phyloP scores from a whole-genome alignment of 2,329 filamentous ascomycete species.

The Fusarium solani-melongenae region DNA sequence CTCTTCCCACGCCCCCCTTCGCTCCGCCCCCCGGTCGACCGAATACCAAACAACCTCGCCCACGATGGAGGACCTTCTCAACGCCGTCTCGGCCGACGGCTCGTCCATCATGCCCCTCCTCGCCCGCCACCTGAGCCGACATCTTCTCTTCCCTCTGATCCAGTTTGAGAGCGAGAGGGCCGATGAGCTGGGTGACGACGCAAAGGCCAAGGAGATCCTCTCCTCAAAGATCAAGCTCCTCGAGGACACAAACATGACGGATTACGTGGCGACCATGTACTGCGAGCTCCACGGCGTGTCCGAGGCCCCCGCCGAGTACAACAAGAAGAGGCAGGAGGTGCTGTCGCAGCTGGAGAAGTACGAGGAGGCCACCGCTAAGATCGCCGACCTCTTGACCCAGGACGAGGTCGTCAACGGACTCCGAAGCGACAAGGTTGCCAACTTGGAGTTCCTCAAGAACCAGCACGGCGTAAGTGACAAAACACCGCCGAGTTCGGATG shows the following conservation, averaged over 20 bases:
- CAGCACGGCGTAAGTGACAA: slow-evolving; percentile 79
- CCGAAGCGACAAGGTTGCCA: slow-evolving; percentile 96
- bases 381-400: slow-evolving; percentile 85
- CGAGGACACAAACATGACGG: slow-evolving; percentile 98
- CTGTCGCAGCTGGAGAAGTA: slow-evolving; percentile 83
- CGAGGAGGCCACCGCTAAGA: slow-evolving; percentile 88
- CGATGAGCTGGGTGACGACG: slow-evolving; percentile 74
- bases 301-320: slow-evolving; percentile 84
- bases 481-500: slow-evolving; percentile 4
- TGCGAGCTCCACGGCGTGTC: slow-evolving; percentile 86
- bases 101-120: slow-evolving; percentile 89
- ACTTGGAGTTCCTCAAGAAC: slow-evolving; percentile 98
- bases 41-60: slow-evolving; percentile 26
- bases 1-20: slow-evolving; percentile 16
- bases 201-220: slow-evolving; percentile 75
- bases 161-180: slow-evolving; percentile 89
- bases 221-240: slow-evolving; percentile 93
- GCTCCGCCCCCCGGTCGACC: slow-evolving; percentile 19
- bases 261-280: slow-evolving; percentile 94
- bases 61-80: slow-evolving; percentile 56
- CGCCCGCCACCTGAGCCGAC: slow-evolving; percentile 91
- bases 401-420: slow-evolving; percentile 92
- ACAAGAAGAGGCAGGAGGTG: slow-evolving; percentile 89
- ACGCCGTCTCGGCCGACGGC: slow-evolving; percentile 70
- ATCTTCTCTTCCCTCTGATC: slow-evolving; percentile 95